phyloP scores from a whole-genome alignment of 345 rosid species.

The Clausena lansium region DNA sequence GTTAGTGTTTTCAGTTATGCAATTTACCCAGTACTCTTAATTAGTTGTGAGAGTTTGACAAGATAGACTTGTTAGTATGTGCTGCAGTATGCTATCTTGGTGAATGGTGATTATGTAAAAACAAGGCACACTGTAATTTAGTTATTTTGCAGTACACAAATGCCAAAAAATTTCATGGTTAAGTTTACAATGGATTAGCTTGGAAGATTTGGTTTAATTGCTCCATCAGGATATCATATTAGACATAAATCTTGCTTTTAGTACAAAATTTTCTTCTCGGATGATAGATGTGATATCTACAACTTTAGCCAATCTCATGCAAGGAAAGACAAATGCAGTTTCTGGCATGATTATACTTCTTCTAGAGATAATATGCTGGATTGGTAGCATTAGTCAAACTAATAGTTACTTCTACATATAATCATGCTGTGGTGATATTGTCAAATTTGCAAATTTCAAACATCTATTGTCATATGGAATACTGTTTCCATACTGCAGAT shows the following conservation, averaged over 20 bases:
- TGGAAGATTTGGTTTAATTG: not conserved
- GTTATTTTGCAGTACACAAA: not conserved
- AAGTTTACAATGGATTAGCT: not conserved
- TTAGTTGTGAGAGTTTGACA: not conserved
- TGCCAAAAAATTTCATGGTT: too few species aligned
- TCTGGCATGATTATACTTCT: not conserved
- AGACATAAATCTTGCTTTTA: not conserved
- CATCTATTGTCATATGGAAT: not conserved
- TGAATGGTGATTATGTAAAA: not conserved
- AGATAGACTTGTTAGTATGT: not conserved
- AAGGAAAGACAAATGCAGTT: not conserved
- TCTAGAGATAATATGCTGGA: not conserved
- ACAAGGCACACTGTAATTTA: not conserved
- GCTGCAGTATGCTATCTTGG: not conserved
- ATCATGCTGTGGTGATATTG: not conserved
- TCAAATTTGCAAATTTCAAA: not conserved
- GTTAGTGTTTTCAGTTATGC: conserved; percentile 19
- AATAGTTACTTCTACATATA: not conserved
- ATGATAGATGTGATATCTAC: not conserved
- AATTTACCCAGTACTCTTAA: not conserved
- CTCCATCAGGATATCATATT: not conserved
- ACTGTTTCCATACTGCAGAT: not conserved
- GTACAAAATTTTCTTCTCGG: not conserved
- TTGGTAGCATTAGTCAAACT: not conserved
- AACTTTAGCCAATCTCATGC: not conserved